These are phyloP conservation scores for Eragrostis curvula DNA, from an alignment of 176 grass and related monocot species.

Conservation along the genomic window DNA sequence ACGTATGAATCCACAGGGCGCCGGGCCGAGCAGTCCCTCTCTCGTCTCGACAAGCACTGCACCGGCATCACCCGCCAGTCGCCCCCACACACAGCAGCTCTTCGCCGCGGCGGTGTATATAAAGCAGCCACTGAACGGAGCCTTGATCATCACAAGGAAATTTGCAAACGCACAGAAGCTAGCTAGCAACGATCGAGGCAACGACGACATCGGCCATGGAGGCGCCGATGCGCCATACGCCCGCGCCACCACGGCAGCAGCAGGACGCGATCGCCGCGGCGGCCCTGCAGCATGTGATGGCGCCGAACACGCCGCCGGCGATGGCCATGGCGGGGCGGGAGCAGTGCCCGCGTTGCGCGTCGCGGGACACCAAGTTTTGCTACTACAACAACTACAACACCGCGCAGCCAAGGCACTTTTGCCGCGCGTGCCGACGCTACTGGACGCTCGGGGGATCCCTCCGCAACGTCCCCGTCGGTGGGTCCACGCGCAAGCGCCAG, in stretches of 20 bases:
- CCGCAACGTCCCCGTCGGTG: conserved; percentile 74
- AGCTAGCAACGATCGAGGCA: too few relatives aligned
- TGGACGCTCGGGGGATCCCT: conserved; percentile 79
- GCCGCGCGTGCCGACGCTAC: conserved; percentile 75
- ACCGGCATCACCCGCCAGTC: background rate
- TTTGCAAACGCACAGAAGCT: background rate
- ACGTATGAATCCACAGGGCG: background rate
- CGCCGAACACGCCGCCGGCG: too few relatives aligned
- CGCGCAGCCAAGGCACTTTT: conserved; percentile 79
- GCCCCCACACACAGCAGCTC: background rate
- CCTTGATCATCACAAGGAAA: too few relatives aligned
- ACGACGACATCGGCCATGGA: background rate
- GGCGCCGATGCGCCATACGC: conserved; percentile 1
- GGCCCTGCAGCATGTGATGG: too few relatives aligned
- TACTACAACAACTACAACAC: conserved; percentile 99
- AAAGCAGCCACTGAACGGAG: too few relatives aligned
- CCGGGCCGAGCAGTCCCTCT: background rate
- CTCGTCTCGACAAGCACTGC: background rate
- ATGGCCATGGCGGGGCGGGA: conserved; percentile 11
- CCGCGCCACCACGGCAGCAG: background rate
- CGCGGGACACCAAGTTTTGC: conserved; percentile 93
- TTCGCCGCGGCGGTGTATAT: too few relatives aligned
- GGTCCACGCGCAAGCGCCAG: conserved; percentile 62
- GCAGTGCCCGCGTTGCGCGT: conserved; percentile 65
- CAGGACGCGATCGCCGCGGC: background rate